Percentiles rank a stretch among this genome's conserved stretches.
Evolutionary conservation across 768 basidiomycete genomes (phyloP).

Genomic region (Chalciporus sphaerocephalus): DNA sequence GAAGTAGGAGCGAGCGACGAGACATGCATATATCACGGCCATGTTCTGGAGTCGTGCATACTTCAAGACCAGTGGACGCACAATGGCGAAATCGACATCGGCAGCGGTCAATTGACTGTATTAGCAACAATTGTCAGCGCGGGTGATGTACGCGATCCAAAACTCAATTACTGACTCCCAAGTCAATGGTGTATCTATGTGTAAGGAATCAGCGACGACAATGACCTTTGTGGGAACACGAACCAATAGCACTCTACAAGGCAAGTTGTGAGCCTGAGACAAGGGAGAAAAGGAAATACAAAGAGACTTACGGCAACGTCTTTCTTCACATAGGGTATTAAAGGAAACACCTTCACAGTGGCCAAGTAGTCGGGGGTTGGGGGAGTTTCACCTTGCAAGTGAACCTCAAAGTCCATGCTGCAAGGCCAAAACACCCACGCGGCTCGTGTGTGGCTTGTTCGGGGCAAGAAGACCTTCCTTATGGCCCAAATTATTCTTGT

Average conservation of each 20-base stretch:
- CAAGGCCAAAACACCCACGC: constrained; percentile 4
- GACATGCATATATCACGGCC: constrained; percentile 69
- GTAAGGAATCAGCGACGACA: background rate
- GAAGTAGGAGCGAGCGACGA: constrained; percentile 78
- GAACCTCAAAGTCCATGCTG: constrained; percentile 36
- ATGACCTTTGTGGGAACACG: constrained; percentile 1
- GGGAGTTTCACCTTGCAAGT: constrained; percentile 38
- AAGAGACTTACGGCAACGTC: constrained; percentile 59
- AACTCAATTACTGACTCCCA: constrained; percentile 85
- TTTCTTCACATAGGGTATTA: constrained; percentile 66
- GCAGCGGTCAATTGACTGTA: constrained; percentile 74
- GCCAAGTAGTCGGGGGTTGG: constrained; percentile 56
- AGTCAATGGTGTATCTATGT: constrained; percentile 61
- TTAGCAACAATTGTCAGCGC: constrained; percentile 6
- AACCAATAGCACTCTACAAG: constrained; percentile 27
- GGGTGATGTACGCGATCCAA: background rate
- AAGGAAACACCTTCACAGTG: constrained; percentile 72
- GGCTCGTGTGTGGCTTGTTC: background rate
- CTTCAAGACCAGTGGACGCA: constrained; percentile 72
- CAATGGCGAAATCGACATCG: constrained; percentile 76
- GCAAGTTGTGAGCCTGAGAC: constrained; percentile 4
- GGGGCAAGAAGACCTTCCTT: too few species aligned
- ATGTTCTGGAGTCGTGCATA: constrained; percentile 76
- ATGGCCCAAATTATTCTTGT: too few species aligned
- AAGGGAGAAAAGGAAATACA: constrained; percentile 10